These are phyloP conservation scores for Tulasnella calospora DNA, from an alignment of 768 basidiomycete species.

Conservation along the genomic window DNA sequence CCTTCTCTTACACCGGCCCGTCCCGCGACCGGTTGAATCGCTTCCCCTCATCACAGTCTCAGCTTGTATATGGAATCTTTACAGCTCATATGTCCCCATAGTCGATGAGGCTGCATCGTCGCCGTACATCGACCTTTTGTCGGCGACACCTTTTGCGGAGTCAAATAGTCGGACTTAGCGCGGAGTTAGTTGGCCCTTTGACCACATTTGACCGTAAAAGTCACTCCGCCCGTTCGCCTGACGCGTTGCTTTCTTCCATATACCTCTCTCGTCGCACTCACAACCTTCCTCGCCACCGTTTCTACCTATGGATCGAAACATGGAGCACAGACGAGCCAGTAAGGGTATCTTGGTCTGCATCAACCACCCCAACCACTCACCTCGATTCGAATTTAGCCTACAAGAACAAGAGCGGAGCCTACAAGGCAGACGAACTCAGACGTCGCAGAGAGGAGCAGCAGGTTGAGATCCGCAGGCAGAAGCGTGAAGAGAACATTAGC, in stretches of 20 bases:
- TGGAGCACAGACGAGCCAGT: conserved; percentile 23
- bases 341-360: background rate
- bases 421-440: conserved; percentile 89
- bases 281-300: background rate
- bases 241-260: background rate
- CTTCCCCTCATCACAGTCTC: background rate
- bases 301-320: conserved; percentile 1
- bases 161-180: background rate
- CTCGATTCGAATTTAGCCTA: conserved; percentile 51
- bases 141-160: background rate
- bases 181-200: conserved; percentile 8
- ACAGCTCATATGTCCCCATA: background rate
- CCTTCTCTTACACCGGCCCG: background rate
- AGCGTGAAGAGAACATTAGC: conserved; percentile 96
- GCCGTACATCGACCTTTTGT: background rate
- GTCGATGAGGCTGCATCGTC: background rate
- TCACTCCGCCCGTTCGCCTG: conserved; percentile 6
- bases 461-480: conserved; percentile 97
- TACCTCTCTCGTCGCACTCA: background rate
- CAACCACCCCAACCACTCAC: background rate
- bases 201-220: conserved; percentile 16
- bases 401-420: conserved; percentile 76
- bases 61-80: background rate
- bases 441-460: conserved; percentile 97
- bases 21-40: background rate